Base-by-base conservation (phyloP, 2,329 filamentous ascomycete species). In the Cladosporium sphaerospermum region DNA sequence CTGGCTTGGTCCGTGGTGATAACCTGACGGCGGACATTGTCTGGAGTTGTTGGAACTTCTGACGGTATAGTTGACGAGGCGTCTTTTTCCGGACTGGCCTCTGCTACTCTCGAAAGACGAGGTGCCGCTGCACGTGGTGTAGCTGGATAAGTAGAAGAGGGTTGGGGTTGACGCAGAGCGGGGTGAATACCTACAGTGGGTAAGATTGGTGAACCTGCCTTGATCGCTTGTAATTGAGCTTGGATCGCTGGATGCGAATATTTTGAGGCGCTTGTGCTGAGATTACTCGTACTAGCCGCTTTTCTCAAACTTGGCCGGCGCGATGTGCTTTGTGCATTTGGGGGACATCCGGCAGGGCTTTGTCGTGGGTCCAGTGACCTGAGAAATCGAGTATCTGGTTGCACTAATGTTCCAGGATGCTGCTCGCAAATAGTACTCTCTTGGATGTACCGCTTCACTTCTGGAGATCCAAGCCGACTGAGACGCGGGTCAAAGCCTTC, bases 401-500 rank as follows among this genome's bases (percentile, higher is more conserved):
- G 23, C 4, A 28, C 7, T 28, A 28, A 28, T 28, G 23, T 28
- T 28, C 23, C 23, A 7, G 23, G 23, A 28, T 28, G 23, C 23
- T 28, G 23, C 23, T 28, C 23, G 23, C 23, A 28, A 7, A 28
- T 28, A 28, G 23, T 7, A 7, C 23, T 44, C 32, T 37, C 23
- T 6, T 28, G 42, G 16, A 44, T 44, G 32, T 37, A 44, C 18
- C 44, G 40, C n/a, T 51, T 51, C 40, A 51, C 32, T 16, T 51
- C 40, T 2, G 43, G 40, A 23, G 48, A 51, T 9, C 39, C 48
- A 9, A 51, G 40, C n/a, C 40, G 43, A n/a, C 48, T 51, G 7
- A 51, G 18, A 5, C 48, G 48, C 23, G 48, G 48, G 13, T 51
- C 18, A 11, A 51, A 51, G 40, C 40, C 9, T n/a, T 51, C 40